Conservation (phyloP, 2,329 filamentous ascomycete genomes). For the Westerdykella sp. region DNA sequence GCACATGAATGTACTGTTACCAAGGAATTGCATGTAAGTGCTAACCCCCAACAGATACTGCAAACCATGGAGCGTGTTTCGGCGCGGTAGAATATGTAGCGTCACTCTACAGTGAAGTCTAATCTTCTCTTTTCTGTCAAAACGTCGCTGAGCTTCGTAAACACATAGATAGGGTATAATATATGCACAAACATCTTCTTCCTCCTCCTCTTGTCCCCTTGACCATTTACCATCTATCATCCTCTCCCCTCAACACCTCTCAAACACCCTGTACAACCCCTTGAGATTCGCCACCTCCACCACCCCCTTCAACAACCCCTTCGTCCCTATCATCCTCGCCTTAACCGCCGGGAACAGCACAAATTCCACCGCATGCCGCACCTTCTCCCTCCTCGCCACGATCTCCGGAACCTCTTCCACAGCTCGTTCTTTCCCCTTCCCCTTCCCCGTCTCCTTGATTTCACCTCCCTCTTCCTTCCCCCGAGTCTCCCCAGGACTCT, state of each 20-base stretch:
- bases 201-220: too few species aligned
- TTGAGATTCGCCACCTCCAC: conserved; percentile 89
- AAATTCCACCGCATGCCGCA: conserved; percentile 74
- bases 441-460: conserved; percentile 1
- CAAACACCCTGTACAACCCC: conserved; percentile 89
- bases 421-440: conserved; percentile 15
- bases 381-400: conserved; percentile 53
- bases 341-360: conserved; percentile 87
- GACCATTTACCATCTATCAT: not conserved
- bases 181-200: too few species aligned
- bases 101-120: too few species aligned
- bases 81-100: too few species aligned
- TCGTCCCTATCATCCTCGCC: conserved; percentile 74
- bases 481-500: conserved; percentile 32
- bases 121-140: too few species aligned
- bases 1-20: too few species aligned
- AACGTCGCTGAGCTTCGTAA: too few species aligned
- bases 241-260: conserved; percentile 62
- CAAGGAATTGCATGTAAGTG: too few species aligned
- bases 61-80: too few species aligned
- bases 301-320: conserved; percentile 66
- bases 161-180: too few species aligned
- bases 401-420: conserved; percentile 39
- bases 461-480: conserved; percentile 18
- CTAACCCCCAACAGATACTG: too few species aligned